These are phyloP conservation scores for Aspergillus pseudoterreus DNA, from an alignment of 2,329 filamentous ascomycete species.

Conservation along the genomic window DNA sequence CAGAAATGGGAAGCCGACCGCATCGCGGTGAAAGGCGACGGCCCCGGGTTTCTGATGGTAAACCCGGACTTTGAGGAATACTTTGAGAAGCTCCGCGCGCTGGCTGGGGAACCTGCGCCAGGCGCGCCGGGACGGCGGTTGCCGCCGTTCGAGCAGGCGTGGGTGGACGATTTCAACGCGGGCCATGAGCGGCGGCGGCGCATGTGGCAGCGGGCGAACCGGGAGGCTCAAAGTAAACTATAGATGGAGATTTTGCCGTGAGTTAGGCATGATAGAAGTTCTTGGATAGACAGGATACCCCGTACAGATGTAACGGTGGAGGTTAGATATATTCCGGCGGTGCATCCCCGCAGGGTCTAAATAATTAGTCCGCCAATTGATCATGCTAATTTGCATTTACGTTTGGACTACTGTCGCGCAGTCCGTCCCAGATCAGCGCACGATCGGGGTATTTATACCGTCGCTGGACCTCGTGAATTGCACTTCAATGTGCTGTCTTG, in stretches of 20 bases:
- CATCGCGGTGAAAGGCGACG: slow-evolving; percentile 54
- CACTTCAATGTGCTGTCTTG: too few species aligned
- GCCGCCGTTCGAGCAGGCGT: slow-evolving; percentile 42
- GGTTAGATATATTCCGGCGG: neutral
- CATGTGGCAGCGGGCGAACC: slow-evolving; percentile 56
- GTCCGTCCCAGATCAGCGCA: too few species aligned
- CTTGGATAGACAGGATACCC: neutral
- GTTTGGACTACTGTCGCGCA: too few species aligned
- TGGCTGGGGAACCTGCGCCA: slow-evolving; percentile 42
- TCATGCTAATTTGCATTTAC: too few species aligned
- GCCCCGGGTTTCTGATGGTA: slow-evolving; percentile 53
- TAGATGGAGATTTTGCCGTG: slow-evolving; percentile 1
- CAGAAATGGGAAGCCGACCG: slow-evolving; percentile 56
- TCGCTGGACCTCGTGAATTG: too few species aligned
- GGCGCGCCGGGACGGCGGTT: slow-evolving; percentile 38
- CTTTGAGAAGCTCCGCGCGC: slow-evolving; percentile 51
- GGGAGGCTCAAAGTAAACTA: slow-evolving; percentile 6
- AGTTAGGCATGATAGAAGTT: neutral
- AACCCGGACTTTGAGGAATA: slow-evolving; percentile 63
- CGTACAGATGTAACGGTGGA: neutral
- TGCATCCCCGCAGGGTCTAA: neutral
- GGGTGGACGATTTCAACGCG: slow-evolving; percentile 47
- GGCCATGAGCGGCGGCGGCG: slow-evolving; percentile 55
- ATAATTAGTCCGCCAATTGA: neutral
- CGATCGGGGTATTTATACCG: too few species aligned